Conservation (phyloP, 192 early-diverging fungal genomes). For the Coemansia sp. region DNA sequence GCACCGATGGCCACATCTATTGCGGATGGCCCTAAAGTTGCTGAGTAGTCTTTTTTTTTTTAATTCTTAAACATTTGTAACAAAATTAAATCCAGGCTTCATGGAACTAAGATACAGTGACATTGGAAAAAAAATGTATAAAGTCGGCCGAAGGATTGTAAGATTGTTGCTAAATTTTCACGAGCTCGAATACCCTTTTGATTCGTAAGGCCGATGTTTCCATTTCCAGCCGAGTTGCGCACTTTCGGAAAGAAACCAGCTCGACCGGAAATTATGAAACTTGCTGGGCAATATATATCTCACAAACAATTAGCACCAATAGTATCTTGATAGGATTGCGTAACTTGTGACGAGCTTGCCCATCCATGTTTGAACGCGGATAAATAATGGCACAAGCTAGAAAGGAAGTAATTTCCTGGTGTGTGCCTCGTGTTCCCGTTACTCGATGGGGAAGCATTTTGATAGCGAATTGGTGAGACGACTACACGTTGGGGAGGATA, state of each 20-base stretch:
- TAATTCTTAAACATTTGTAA: background rate
- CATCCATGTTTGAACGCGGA: background rate
- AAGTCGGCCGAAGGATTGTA: too few relatives aligned
- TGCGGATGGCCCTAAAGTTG: slow-evolving; percentile 26
- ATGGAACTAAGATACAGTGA: too few relatives aligned
- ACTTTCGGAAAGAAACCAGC: too few relatives aligned
- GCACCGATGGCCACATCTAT: slow-evolving; percentile 26
- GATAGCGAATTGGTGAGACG: background rate
- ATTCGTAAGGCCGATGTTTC: background rate
- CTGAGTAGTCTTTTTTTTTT: background rate
- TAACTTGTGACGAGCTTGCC: too few relatives aligned
- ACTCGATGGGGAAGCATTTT: background rate
- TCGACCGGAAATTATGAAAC: too few relatives aligned
- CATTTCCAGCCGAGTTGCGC: too few relatives aligned
- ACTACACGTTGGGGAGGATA: background rate
- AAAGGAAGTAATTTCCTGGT: background rate
- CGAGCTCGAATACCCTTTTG: background rate
- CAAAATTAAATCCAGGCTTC: background rate
- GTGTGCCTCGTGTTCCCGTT: background rate
- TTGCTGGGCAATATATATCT: too few relatives aligned
- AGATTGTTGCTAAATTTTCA: too few relatives aligned
- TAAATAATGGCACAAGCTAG: background rate
- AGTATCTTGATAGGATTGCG: too few relatives aligned
- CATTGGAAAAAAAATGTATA: too few relatives aligned
- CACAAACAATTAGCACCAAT: too few relatives aligned